Evolutionary conservation across 2,329 filamentous ascomycete genomes (phyloP).

Genomic region (Fusarium transvaalense): DNA sequence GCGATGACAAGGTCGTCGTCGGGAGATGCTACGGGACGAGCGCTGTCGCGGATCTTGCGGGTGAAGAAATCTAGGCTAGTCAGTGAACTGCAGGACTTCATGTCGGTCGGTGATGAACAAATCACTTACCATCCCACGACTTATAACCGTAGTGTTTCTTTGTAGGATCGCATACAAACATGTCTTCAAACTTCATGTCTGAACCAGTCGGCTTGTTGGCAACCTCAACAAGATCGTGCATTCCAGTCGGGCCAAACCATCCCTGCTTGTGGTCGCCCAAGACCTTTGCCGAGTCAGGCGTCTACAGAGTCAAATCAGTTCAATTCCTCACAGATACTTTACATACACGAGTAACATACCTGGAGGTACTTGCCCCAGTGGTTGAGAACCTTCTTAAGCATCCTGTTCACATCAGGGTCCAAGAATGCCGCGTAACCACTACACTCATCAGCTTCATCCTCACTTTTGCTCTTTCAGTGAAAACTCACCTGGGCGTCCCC

Average conservation of each 20-base stretch:
- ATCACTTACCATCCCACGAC: constrained; percentile 71
- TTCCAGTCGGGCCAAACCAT: constrained; percentile 67
- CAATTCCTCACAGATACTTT: fast-evolving
- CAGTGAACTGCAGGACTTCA: background rate
- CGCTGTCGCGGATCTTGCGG: constrained; percentile 63
- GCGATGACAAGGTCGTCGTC: constrained; percentile 67
- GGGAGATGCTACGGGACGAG: constrained; percentile 69
- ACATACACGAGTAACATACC: constrained; percentile 48
- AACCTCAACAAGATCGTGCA: constrained; percentile 63
- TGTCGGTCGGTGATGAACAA: fast-evolving
- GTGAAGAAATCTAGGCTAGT: constrained; percentile 70
- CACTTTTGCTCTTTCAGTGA: background rate
- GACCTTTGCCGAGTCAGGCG: constrained; percentile 66
- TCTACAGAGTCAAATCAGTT: constrained; percentile 46
- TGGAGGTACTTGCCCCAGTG: constrained; percentile 68
- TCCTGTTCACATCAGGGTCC: constrained; percentile 66
- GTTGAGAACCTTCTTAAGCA: constrained; percentile 67
- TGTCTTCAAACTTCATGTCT: constrained; percentile 65
- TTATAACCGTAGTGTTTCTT: constrained; percentile 69
- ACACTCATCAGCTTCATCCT: background rate
- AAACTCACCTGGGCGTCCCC: constrained; percentile 62
- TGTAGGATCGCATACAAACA: constrained; percentile 70
- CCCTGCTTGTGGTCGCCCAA: constrained; percentile 59
- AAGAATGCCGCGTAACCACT: constrained; percentile 66
- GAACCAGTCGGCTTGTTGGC: constrained; percentile 62